These are phyloP conservation scores for Barnettozyma hawaiiensis DNA, from an alignment of 1,139 yeast genomes.

Conservation along the genomic window DNA sequence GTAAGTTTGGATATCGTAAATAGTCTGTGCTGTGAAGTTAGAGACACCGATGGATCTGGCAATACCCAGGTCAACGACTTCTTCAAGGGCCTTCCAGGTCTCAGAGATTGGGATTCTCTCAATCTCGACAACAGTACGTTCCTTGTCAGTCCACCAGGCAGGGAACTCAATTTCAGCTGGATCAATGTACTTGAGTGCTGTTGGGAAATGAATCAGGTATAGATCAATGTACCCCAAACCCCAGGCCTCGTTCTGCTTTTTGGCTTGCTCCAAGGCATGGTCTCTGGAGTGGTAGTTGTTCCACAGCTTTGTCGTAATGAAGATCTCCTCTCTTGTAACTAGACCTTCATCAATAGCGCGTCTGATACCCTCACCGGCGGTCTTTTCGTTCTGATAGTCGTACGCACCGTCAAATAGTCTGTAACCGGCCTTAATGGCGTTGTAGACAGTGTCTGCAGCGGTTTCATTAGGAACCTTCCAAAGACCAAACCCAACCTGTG, in stretches of 20 bases:
- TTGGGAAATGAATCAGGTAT: slow-evolving; percentile 76
- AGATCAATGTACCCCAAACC: slow-evolving; percentile 65
- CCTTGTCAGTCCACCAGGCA: slow-evolving; percentile 48
- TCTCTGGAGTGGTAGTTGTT: slow-evolving; percentile 56
- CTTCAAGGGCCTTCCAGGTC: slow-evolving; percentile 78
- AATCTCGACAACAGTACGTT: slow-evolving; percentile 51
- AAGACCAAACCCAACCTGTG: slow-evolving; percentile 59
- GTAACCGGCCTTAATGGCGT: slow-evolving; percentile 65
- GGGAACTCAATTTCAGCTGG: slow-evolving; percentile 57
- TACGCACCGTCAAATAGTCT: slow-evolving; percentile 69
- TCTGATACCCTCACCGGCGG: slow-evolving; percentile 61
- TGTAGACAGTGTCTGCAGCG: slow-evolving; percentile 53
- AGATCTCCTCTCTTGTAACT: slow-evolving; percentile 64
- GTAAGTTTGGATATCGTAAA: slow-evolving; percentile 51
- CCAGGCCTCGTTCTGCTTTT: slow-evolving; percentile 51
- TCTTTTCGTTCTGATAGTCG: slow-evolving; percentile 70
- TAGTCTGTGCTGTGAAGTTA: slow-evolving; percentile 69
- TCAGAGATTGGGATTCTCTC: slow-evolving; percentile 68
- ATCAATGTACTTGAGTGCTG: slow-evolving; percentile 60
- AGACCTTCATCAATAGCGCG: slow-evolving; percentile 60
- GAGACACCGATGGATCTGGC: slow-evolving; percentile 78
- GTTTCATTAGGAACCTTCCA: slow-evolving; percentile 56
- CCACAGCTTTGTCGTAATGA: slow-evolving; percentile 77
- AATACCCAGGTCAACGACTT: slow-evolving; percentile 53
- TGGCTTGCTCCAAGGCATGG: slow-evolving; percentile 54